Percentiles rank a stretch among this genome's conserved stretches.
These are phyloP conservation scores for Cubamyces sp. DNA, from an alignment of 768 basidiomycete species.

Conservation along the genomic window DNA sequence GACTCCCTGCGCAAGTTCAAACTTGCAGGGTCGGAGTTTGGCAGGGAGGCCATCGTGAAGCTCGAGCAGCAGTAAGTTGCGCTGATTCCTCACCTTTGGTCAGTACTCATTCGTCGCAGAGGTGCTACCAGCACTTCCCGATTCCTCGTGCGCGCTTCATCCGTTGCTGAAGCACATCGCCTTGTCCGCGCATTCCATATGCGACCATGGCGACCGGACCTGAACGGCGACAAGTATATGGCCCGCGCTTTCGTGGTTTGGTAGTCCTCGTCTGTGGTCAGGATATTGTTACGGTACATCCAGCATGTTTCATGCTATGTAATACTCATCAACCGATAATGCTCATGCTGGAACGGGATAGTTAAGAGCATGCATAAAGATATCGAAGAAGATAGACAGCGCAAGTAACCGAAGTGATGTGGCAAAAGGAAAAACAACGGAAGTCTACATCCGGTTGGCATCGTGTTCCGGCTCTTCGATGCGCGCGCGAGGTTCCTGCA, in stretches of 20 bases:
- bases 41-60: constrained; percentile 52
- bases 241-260: constrained; percentile 55
- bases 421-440: background rate
- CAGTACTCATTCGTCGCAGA: background rate
- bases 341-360: background rate
- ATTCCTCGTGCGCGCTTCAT: constrained; percentile 57
- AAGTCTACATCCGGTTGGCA: constrained; percentile 61
- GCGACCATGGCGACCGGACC: constrained; percentile 47
- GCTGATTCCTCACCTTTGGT: background rate
- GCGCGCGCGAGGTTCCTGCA: constrained; percentile 60
- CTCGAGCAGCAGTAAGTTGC: constrained; percentile 48
- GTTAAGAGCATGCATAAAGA: background rate
- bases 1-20: constrained; percentile 48
- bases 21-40: constrained; percentile 42
- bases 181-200: constrained; percentile 67
- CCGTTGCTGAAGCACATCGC: constrained; percentile 69
- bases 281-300: background rate
- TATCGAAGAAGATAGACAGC: background rate
- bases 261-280: constrained; percentile 35
- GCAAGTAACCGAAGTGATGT: background rate
- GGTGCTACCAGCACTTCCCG: constrained; percentile 41
- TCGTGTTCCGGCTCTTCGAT: constrained; percentile 66
- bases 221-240: constrained; percentile 43
- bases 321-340: background rate
- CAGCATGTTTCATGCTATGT: background rate